These are phyloP conservation scores for Hemerocallis citrina DNA, from an alignment of 106 monocot species.

Conservation along the genomic window DNA sequence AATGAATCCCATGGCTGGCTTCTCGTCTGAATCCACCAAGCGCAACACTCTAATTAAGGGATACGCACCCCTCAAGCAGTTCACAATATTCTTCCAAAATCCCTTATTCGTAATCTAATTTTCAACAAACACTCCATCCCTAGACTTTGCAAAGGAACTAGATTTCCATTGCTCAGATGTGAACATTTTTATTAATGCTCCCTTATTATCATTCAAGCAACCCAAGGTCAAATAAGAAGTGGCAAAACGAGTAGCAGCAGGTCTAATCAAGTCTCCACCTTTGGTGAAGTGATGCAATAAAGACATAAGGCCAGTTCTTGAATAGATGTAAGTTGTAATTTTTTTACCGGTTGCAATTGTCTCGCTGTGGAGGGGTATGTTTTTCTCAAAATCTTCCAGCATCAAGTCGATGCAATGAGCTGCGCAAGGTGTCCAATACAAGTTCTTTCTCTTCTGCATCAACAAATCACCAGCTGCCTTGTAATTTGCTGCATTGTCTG, in stretches of 20 bases:
- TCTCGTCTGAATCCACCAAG: too few relatives aligned
- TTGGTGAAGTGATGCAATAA: neutral
- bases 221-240: neutral
- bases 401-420: slow-evolving; percentile 6
- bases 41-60: too few relatives aligned
- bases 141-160: too few relatives aligned
- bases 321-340: neutral
- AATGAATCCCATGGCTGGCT: too few relatives aligned
- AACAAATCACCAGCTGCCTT: neutral
- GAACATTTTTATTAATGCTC: neutral
- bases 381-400: neutral
- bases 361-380: neutral
- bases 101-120: too few relatives aligned
- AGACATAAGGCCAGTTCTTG: neutral
- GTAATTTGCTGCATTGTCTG: neutral
- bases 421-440: slow-evolving; percentile 9
- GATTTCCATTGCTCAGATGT: neutral
- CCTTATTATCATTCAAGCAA: neutral
- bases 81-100: too few relatives aligned
- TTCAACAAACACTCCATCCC: too few relatives aligned
- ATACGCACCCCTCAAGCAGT: too few relatives aligned
- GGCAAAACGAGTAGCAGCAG: neutral
- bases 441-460: neutral
- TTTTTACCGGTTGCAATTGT: neutral
- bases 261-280: neutral